Conservation (phyloP, 2,329 filamentous ascomycete species). For the Exophiala sideris region DNA sequence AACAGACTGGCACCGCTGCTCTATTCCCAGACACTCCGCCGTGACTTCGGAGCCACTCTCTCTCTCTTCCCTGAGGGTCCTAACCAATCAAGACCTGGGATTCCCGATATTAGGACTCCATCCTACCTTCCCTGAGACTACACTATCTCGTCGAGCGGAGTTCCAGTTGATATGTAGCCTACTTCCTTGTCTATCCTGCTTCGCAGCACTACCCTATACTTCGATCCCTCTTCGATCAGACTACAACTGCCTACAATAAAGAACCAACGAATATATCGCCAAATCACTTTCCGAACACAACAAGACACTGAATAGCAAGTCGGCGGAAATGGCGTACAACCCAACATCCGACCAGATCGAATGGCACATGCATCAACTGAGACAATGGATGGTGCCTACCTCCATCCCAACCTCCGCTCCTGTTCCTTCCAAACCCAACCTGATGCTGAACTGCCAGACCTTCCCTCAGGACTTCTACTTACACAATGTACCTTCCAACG, state of each 20-base stretch:
- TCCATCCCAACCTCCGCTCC: slow-evolving; percentile 18
- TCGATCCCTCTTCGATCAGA: background rate
- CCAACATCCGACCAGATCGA: slow-evolving; percentile 24
- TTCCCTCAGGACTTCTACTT: slow-evolving; percentile 24
- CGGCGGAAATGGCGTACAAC: slow-evolving; percentile 19
- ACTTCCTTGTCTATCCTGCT: background rate
- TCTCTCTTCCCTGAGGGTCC: no score
- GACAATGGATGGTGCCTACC: slow-evolving; percentile 27
- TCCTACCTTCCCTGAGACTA: background rate
- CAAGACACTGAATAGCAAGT: background rate
- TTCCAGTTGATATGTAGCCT: slow-evolving; percentile 10
- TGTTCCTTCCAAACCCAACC: slow-evolving; percentile 10
- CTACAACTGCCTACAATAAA: background rate
- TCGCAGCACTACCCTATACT: slow-evolving; percentile 4
- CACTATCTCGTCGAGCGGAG: no score
- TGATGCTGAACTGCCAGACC: background rate
- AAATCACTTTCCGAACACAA: background rate
- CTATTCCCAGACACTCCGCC: no score
- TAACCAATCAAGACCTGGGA: no score
- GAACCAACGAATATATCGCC: background rate
- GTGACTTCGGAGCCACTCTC: no score
- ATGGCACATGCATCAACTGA: slow-evolving; percentile 27
- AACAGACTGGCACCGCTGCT: background rate
- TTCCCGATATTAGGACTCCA: no score
- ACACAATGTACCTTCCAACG: slow-evolving; percentile 21